Conservation (phyloP, 208 protist species). For the Trypanosoma caninum region DNA sequence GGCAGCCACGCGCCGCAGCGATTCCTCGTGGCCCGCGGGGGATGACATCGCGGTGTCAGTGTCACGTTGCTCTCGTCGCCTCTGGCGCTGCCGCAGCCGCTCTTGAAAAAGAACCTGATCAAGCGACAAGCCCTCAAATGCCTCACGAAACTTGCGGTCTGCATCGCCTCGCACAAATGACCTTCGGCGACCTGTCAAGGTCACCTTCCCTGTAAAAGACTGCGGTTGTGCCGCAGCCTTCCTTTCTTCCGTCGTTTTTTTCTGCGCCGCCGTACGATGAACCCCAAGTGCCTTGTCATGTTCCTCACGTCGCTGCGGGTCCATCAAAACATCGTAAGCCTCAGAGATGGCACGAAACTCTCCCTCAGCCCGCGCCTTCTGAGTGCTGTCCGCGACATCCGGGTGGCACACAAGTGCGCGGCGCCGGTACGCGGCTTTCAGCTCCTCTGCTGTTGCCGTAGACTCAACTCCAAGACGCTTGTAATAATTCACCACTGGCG, state of each 20-base stretch:
- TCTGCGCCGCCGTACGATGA: conserved; percentile 11
- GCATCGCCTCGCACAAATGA: conserved; percentile 79
- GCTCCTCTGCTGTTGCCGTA: conserved; percentile 43
- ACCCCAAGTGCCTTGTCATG: conserved; percentile 53
- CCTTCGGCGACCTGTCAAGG: conserved; percentile 16
- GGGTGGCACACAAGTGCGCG: conserved; percentile 39
- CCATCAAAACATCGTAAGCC: conserved; percentile 39
- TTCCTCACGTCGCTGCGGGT: conserved; percentile 27
- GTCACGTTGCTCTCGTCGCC: neutral
- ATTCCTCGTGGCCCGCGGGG: conserved; percentile 41
- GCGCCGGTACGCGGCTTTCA: conserved; percentile 37
- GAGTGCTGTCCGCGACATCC: conserved; percentile 24
- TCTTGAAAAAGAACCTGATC: conserved; percentile 82
- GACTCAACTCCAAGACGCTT: conserved; percentile 51
- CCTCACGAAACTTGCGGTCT: conserved; percentile 76
- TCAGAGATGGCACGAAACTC: conserved; percentile 38
- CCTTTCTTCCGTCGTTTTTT: conserved; percentile 16
- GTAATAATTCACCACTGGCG: conserved; percentile 50
- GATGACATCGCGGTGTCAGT: neutral
- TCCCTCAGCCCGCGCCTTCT: conserved; percentile 27
- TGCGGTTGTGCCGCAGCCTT: neutral
- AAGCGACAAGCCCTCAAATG: conserved; percentile 79
- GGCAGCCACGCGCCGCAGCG: conserved; percentile 56
- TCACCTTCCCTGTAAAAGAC: neutral
- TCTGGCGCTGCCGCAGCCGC: conserved; percentile 40